Evolutionary conservation across 179 eudicot species (phyloP), one percentile per base, ranked within the genome.

Genomic region (Actinidia chinensis): DNA sequence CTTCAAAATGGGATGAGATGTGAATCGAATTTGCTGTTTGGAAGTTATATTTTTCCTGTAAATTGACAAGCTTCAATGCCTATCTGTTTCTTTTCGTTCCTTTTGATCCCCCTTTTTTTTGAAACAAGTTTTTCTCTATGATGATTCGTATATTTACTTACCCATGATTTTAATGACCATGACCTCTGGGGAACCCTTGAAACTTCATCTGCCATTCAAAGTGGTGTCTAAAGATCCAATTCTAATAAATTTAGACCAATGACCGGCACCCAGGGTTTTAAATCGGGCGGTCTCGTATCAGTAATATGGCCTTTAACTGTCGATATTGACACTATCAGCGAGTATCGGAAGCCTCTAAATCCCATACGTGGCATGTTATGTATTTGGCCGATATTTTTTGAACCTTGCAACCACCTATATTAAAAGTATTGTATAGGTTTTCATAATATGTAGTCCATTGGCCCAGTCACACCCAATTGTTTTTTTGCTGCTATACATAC

Each of bases 161-260:
- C 25, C 18, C 25, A 22, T 0, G 36, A 25, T 15, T 54, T 14
- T 71, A n/a, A 23, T 70, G 36, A 47, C 42, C 42, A 15, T 13
- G 74, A 33, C 23, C 74, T 40, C 43, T 44, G 74, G 23, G 74
- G 10, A 14, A 70, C 48, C 48, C n/a, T 23, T 69, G 42, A 69
- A n/a, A 47, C 40, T 20, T 47, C 15, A 47, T 10, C 18, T 10
- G 20, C 9, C 55, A 5, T 69, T 47, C n/a, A 5, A 23, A 68
- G 9, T 43, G 51, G 50, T 40, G 69, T 46, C 20, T 65, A 44
- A 44, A 44, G 54, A 20, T 23, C 15, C 47, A 8, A 68, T n/a
- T 12, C 36, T 69, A 69, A 69, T 5, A 5, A 12, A 43, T n/a
- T 23, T 22, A n/a, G 8, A 48, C 28, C n/a, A 15, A n/a, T n/a